phyloP scores from a whole-genome alignment of 1,139 yeast species.

The Eremothecium cymbalariae region DNA sequence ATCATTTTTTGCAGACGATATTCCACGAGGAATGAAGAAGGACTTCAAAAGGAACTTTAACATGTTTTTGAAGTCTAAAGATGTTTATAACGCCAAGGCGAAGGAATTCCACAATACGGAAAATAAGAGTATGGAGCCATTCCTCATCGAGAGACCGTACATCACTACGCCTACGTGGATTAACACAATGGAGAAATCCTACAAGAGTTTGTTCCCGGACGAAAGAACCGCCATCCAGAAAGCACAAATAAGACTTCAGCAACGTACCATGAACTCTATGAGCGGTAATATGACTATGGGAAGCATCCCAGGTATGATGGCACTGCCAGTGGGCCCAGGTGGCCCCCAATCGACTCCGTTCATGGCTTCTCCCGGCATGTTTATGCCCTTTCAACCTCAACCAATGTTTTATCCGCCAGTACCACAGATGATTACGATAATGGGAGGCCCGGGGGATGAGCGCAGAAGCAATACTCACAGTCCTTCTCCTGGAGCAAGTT shows the following conservation, averaged over 20 bases:
- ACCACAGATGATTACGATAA: slow-evolving; percentile 28
- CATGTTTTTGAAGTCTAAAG: slow-evolving; percentile 40
- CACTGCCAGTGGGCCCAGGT: slow-evolving; percentile 25
- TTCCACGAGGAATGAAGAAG: slow-evolving; percentile 39
- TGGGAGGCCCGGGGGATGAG: slow-evolving; percentile 16
- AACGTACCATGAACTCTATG: slow-evolving; percentile 28
- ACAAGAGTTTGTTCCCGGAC: slow-evolving; percentile 41
- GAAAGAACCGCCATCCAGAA: slow-evolving; percentile 25
- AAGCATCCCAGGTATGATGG: slow-evolving; percentile 20
- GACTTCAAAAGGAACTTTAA: slow-evolving; percentile 47
- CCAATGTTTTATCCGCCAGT: slow-evolving; percentile 30
- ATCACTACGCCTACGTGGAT: slow-evolving; percentile 79
- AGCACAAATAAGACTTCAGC: slow-evolving; percentile 28
- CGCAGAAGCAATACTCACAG: slow-evolving; percentile 15
- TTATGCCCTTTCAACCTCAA: slow-evolving; percentile 31
- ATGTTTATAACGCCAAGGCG: slow-evolving; percentile 30
- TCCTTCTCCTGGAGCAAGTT: slow-evolving; percentile 21
- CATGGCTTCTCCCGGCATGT: slow-evolving; percentile 26
- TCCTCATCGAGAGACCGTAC: slow-evolving; percentile 54
- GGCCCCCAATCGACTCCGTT: slow-evolving; percentile 21
- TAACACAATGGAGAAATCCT: slow-evolving; percentile 47
- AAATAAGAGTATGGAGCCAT: slow-evolving; percentile 25
- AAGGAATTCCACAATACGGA: slow-evolving; percentile 9
- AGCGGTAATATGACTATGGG: slow-evolving; percentile 23
- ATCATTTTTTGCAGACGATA: slow-evolving; percentile 29